Evolutionary conservation across 768 basidiomycete genomes (phyloP).

Genomic region (Hebeloma cylindrosporum): DNA sequence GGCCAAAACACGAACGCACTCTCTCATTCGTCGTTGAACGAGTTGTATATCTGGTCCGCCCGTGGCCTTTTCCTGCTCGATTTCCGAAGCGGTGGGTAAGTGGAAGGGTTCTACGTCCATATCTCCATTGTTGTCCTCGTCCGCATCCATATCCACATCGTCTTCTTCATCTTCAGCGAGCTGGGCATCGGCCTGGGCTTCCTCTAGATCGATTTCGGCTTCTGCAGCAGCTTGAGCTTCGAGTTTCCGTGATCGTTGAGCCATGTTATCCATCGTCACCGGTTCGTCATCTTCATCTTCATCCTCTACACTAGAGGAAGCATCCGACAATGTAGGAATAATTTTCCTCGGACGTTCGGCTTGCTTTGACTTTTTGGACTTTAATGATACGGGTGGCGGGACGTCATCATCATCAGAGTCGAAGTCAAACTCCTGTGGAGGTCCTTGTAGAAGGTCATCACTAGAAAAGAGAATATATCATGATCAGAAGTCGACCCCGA

Average conservation of each 20-base stretch:
- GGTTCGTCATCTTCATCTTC: slow-evolving; percentile 51
- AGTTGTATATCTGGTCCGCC: slow-evolving; percentile 73
- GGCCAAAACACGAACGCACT: slow-evolving; percentile 68
- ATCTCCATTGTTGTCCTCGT: slow-evolving; percentile 48
- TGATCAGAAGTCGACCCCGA: slow-evolving; percentile 1
- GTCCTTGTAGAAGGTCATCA: slow-evolving; percentile 50
- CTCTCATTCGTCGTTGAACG: slow-evolving; percentile 78
- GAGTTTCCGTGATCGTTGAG: slow-evolving; percentile 73
- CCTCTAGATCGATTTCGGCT: slow-evolving; percentile 66
- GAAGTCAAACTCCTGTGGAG: slow-evolving; percentile 62
- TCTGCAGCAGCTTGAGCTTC: slow-evolving; percentile 68
- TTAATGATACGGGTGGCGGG: slow-evolving; percentile 34
- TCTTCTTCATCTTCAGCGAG: slow-evolving; percentile 52
- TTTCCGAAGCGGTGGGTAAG: slow-evolving; percentile 69
- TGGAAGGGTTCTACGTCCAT: slow-evolving; percentile 48
- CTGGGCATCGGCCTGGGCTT: slow-evolving; percentile 55
- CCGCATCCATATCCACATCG: slow-evolving; percentile 42
- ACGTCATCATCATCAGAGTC: slow-evolving; percentile 61
- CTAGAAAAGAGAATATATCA: slow-evolving; percentile 29
- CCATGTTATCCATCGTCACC: slow-evolving; percentile 80
- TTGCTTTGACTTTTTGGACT: slow-evolving; percentile 55
- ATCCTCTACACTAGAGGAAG: slow-evolving; percentile 36
- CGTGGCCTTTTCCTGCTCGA: slow-evolving; percentile 66
- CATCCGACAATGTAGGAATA: slow-evolving; percentile 50
- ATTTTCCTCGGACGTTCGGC: slow-evolving; percentile 46